Base-by-base conservation (phyloP, 192 early-diverging fungal species). In the Funneliformis mosseae region DNA sequence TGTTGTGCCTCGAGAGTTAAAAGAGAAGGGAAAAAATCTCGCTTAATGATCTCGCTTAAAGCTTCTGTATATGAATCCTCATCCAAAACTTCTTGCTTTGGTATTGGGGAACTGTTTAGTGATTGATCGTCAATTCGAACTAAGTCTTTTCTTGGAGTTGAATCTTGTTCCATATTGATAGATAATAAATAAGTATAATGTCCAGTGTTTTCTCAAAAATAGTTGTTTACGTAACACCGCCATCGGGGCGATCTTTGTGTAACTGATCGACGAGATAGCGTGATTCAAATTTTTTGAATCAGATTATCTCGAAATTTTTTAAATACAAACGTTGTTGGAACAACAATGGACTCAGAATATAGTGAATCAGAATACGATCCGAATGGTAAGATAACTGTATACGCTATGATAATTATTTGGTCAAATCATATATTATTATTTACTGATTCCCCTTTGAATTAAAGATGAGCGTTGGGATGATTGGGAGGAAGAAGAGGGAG, bases 1-100 rank as follows among this genome's bases (percentile, higher is more conserved):
- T 87, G 82, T 77, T 93, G 82, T 63, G 84, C 70, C 77, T 87
- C 86, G n/a, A 91, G 81, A 48, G 88, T 89, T 48, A 90, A 86
- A 23, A 95, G 84, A 66, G 92, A 83, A 6, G 95, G 95, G 69
- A 94, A 96, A 77, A 94, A 96, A 80, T 96, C 95, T 11, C 95
- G 82, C 76, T 95, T 88, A 77, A 96, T 95, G 74, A 96, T 95
- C 43, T 89, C 85, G 67, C 89, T 90, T 45, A 96, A 86, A 12
- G 90, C 90, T 9, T 91, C 89, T 18, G 93, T 90, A 80, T 96
- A 95, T 43, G 85, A 87, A 67, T 96, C 95, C 82, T 96, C 95
- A 64, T 95, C 94, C 1, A 96, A 85, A 55, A 92, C 80, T 21
- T 70, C 78, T 76, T 81, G 84, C 11, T 41, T 42, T 11, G 82